Base-by-base conservation (phyloP, 2,329 filamentous ascomycete species). In the Ascosphaera acerosa region DNA sequence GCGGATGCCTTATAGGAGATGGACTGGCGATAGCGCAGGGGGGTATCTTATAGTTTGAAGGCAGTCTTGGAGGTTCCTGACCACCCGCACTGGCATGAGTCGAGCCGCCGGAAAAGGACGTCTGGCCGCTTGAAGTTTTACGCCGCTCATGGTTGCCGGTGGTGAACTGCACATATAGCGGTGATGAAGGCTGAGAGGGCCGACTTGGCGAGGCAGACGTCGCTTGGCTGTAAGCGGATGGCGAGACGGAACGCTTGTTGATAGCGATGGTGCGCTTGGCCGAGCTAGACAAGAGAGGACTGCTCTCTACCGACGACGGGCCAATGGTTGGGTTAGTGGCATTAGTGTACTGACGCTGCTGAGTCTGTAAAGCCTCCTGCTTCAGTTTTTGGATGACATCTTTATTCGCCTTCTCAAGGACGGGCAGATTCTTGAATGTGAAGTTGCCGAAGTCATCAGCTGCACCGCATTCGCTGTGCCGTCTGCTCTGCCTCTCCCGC, bases 391-490 rank as follows among this genome's bases (percentile, higher is more conserved):
- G 82, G 18, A 97, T 91, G 18, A 94, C 81, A 44, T 97, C 87
- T 48, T 97, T 97, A 53, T 97, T 97, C 33, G 87, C 87, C 51
- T 92, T 94, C 44, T 94, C 87, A 12, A 97, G 61, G 14, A 94
- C 84, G 0, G 84, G 82, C 30, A 97, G 57, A 43, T 97, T 97
- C 56, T 97, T 97, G 61, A 91, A 97, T 23, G 80, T 70, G 51
- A 97, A 97, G 38, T 70, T 81, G 18, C 87, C 87, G 58, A 97
- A 97, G 47, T 97, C 89, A 49, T 97, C 87, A 1, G 73, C 64
- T 18, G 70, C 66, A 10, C 84, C 70, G 1, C 87, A 87, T 50
- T 97, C 87, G 49, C 84, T 94, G 23, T 94, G 61, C 41, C 87
- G 66, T 38, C 87, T 68, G 41, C 69, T 82, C 45, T 90, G 78